A percentile compares a stretch with the other conserved stretches of the same genome.
Conservation (phyloP, 164 flowering plant species). For the Berberis vulgaris region DNA sequence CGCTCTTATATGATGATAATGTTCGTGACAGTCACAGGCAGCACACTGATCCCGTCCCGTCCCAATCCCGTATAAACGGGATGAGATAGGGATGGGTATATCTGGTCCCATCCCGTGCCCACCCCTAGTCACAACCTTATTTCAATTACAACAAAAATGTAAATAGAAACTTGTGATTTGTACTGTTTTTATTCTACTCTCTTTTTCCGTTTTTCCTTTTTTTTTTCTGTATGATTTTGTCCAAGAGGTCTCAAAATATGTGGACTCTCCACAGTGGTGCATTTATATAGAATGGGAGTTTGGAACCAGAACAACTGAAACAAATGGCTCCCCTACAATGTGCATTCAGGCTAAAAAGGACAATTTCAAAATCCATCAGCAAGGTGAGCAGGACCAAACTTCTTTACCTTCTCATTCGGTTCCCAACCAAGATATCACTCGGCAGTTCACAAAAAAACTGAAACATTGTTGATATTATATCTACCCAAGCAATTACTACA, state of each 20-base stretch:
- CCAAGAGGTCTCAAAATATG: constrained; percentile 43
- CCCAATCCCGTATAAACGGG: not conserved
- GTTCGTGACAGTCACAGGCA: too few relatives aligned
- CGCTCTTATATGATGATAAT: too few relatives aligned
- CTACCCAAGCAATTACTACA: not conserved
- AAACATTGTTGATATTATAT: not conserved
- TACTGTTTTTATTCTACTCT: not conserved
- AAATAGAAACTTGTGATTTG: too few relatives aligned
- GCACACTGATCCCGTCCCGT: too few relatives aligned
- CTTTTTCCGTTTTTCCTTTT: not conserved
- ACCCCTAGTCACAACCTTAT: not conserved
- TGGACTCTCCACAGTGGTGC: constrained; percentile 36
- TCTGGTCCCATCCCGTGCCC: too few relatives aligned
- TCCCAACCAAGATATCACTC: constrained; percentile 29
- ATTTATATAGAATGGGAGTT: constrained; percentile 32
- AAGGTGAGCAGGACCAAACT: not conserved
- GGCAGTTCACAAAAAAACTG: not conserved
- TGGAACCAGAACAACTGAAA: constrained; percentile 32
- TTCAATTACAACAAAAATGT: not conserved
- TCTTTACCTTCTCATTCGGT: not conserved
- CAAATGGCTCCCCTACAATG: constrained; percentile 15
- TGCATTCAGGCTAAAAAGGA: constrained; percentile 20
- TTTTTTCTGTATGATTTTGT: not conserved
- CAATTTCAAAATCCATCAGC: constrained; percentile 8
- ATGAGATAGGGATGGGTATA: not conserved